Evolutionary conservation across 768 basidiomycete species (phyloP), one percentile per base, ranked within the genome.

Genomic region (Amanita fuliginea): DNA sequence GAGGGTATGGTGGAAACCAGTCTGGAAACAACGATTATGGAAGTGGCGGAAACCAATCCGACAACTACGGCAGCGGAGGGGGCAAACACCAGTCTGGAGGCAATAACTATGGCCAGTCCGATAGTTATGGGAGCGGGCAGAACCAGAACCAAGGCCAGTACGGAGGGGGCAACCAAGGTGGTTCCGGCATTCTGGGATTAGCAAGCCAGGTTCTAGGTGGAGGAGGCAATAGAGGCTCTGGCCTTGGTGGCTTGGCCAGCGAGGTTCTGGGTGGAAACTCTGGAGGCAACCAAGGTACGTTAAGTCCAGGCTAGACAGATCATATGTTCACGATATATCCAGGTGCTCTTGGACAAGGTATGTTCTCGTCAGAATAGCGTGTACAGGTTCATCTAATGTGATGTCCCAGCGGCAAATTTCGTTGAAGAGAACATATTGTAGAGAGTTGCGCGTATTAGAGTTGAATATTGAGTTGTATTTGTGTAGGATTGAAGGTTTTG

Each of bases 351-450:
- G 69, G 68, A 51, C 70, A 68, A 62, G 61, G 68, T 61, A 21
- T 32, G 54, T 39, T 4, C 35, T 40, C 22, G 21, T 16, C 4
- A 19, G 7, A 3, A 8, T 9, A 4, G 33, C 5, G 24, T 7
- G 13, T 36, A 24, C 46, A 28, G 14, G 18, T 21, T 22, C 39
- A 21, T 19, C 30, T 13, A 24, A 34, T 22, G 32, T 22, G 36
- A 53, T 19, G 8, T 43, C 5, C 36, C 44, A 68, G 69, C 59
- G 2, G 64, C 72, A 19, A 71, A 73, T 46, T 68, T 64, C 48
- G 64, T 68, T 13, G 70, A 73, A 51, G 62, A 71, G 56, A 60
- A 64, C 36, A 43, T 68, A 24, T 53, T 71, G 51, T 53, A 61
- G 24, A 54, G 57, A 41, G 0, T 69, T 59, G 55, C 54, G n/a